Evolutionary conservation across 495 filamentous ascomycete genomes (phyloP).

Genomic region (Durotheca rogersii): DNA sequence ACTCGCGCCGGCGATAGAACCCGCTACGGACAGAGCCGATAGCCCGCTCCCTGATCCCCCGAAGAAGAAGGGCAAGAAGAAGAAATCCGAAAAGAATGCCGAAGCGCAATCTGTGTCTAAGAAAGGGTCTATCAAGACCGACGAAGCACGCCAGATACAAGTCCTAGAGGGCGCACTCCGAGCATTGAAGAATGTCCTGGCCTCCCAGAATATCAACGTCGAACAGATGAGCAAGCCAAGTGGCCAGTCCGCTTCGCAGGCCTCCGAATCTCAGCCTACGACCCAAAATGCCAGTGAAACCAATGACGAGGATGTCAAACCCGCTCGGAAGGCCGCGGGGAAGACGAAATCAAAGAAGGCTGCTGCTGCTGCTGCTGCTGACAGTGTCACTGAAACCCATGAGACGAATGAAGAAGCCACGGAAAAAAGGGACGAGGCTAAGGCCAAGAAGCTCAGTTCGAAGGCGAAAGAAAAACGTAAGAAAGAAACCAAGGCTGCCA

Average conservation of each 20-base stretch:
- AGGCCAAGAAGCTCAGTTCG: background rate
- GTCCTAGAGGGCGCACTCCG: constrained; percentile 26
- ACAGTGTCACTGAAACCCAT: too few relatives aligned
- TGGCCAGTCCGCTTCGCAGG: background rate
- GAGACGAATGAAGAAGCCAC: background rate
- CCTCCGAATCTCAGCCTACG: background rate
- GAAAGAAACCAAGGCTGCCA: background rate
- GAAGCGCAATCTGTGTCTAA: background rate
- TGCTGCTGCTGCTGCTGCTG: too few relatives aligned
- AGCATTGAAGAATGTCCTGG: constrained; percentile 31
- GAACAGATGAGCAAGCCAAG: constrained; percentile 17
- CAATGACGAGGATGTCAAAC: constrained; percentile 2
- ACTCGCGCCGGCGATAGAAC: background rate
- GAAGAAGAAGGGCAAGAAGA: constrained; percentile 21
- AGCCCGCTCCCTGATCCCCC: background rate
- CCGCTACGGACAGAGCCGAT: background rate
- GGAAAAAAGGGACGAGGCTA: background rate
- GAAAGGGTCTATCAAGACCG: background rate
- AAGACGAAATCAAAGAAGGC: background rate
- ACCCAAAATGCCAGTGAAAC: constrained; percentile 3
- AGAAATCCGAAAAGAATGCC: constrained; percentile 17
- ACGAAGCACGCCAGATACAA: constrained; percentile 21
- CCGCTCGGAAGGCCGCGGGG: too few relatives aligned
- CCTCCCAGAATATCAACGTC: constrained; percentile 26
- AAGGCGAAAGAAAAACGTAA: background rate